Evolutionary conservation across 2,329 filamentous ascomycete species (phyloP).

Genomic region (Pyricularia pennisetigena): DNA sequence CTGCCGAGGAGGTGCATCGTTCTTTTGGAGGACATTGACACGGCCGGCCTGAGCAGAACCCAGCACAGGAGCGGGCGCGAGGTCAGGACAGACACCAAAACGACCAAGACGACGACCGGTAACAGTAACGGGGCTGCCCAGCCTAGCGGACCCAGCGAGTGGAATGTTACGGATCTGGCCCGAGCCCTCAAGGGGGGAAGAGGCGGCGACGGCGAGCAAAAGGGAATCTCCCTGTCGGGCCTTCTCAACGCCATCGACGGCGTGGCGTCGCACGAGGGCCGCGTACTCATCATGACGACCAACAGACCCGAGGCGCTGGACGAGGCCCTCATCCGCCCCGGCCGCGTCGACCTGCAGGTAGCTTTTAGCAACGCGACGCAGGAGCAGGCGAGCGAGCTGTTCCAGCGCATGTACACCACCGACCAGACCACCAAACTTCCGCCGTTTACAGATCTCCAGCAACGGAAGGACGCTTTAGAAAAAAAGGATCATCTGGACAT

Average conservation of each 20-base stretch:
- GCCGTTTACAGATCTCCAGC: slow-evolving; percentile 2
- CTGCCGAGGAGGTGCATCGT: slow-evolving; percentile 56
- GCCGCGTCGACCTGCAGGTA: slow-evolving; percentile 57
- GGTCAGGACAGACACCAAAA: slow-evolving; percentile 5
- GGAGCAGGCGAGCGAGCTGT: slow-evolving; percentile 45
- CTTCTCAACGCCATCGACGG: slow-evolving; percentile 79
- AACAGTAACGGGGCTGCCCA: slow-evolving; percentile 4
- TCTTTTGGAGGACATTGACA: slow-evolving; percentile 60
- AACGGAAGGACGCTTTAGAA: background rate
- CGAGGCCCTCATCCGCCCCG: slow-evolving; percentile 62
- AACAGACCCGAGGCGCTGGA: slow-evolving; percentile 68
- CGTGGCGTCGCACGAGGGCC: slow-evolving; percentile 68
- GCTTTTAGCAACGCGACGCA: slow-evolving; percentile 40
- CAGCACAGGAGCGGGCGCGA: slow-evolving; percentile 16
- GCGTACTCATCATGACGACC: slow-evolving; percentile 74
- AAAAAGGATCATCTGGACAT: slow-evolving; percentile 13
- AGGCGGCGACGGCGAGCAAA: slow-evolving; percentile 28
- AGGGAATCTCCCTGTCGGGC: slow-evolving; percentile 64
- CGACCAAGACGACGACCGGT: background rate
- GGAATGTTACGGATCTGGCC: slow-evolving; percentile 25
- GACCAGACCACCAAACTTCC: slow-evolving; percentile 14
- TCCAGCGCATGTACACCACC: slow-evolving; percentile 50
- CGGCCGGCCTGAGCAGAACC: slow-evolving; percentile 45
- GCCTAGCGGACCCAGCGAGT: slow-evolving; percentile 15
- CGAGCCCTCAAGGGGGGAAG: background rate